Conservation (phyloP, 2,329 filamentous ascomycete species). For the Sclerotinia nivalis region DNA sequence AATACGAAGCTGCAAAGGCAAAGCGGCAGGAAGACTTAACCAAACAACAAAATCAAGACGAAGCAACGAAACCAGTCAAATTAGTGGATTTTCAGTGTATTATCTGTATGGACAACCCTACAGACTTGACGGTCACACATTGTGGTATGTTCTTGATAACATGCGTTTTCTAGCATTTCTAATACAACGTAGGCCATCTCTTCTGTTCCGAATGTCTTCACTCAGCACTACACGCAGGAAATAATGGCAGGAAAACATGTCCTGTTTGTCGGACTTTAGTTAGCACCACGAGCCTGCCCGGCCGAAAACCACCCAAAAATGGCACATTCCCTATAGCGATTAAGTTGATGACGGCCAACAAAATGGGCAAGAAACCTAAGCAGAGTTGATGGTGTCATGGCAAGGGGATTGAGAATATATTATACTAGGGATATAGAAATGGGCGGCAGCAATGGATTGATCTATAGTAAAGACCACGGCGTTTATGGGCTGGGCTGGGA, state of each 20-base stretch:
- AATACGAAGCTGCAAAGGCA: conserved; percentile 36
- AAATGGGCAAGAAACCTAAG: conserved; percentile 49
- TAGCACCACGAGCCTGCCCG: conserved; percentile 49
- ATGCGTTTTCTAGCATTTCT: conserved; percentile 21
- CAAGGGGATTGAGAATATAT: not conserved
- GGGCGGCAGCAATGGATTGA: not conserved
- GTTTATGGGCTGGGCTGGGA: not conserved
- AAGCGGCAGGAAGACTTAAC: conserved; percentile 38
- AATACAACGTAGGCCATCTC: conserved; percentile 54
- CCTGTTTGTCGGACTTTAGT: conserved; percentile 65
- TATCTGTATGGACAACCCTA: conserved; percentile 66
- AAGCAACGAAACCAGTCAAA: conserved; percentile 51
- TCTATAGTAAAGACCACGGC: conserved; percentile 7
- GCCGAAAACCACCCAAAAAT: conserved; percentile 44
- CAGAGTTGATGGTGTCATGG: not conserved
- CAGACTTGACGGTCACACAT: conserved; percentile 61
- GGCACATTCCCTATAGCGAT: conserved; percentile 61
- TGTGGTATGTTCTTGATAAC: conserved; percentile 55
- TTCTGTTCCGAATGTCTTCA: conserved; percentile 65
- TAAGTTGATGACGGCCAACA: conserved; percentile 60
- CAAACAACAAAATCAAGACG: conserved; percentile 46
- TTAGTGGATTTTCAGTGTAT: conserved; percentile 62
- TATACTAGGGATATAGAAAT: not conserved
- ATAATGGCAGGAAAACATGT: conserved; percentile 53
- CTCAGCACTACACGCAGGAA: conserved; percentile 57